These are phyloP conservation scores for Amanita exitialis DNA, from an alignment of 768 basidiomycete species.

Conservation along the genomic window DNA sequence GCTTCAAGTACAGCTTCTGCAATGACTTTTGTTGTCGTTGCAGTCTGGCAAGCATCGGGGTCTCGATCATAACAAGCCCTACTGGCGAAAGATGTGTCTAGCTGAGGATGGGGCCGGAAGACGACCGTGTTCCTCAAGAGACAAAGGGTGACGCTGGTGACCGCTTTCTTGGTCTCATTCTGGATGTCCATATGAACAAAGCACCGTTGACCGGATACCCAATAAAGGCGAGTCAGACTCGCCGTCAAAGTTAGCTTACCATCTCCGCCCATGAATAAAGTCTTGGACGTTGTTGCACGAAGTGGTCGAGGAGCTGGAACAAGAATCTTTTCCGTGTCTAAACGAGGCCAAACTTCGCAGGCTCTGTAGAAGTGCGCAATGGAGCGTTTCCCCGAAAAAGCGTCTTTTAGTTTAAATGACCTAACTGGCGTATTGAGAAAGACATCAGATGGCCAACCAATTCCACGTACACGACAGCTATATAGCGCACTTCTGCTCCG, in stretches of 20 bases:
- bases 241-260: constrained; percentile 60
- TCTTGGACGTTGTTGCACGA: constrained; percentile 42
- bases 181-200: constrained; percentile 52
- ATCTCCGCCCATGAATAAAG: constrained; percentile 51
- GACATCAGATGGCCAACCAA: not conserved
- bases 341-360: constrained; percentile 70
- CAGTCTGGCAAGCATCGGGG: constrained; percentile 53
- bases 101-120: constrained; percentile 44
- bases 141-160: constrained; percentile 55
- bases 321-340: constrained; percentile 53
- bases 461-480: constrained; percentile 61
- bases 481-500: constrained; percentile 65
- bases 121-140: constrained; percentile 58
- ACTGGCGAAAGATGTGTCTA: constrained; percentile 17
- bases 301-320: constrained; percentile 51
- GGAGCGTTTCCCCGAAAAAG: constrained; percentile 46
- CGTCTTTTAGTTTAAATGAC: constrained; percentile 67
- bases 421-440: constrained; percentile 22
- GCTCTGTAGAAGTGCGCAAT: constrained; percentile 87
- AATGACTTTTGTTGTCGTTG: constrained; percentile 52
- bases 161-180: constrained; percentile 58
- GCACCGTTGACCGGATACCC: constrained; percentile 79
- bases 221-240: constrained; percentile 57
- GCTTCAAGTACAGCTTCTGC: constrained; percentile 58
- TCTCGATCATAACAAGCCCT: constrained; percentile 20